Evolutionary conservation across 306 rosid genomes (phyloP).

Genomic region (Quercus alba): DNA sequence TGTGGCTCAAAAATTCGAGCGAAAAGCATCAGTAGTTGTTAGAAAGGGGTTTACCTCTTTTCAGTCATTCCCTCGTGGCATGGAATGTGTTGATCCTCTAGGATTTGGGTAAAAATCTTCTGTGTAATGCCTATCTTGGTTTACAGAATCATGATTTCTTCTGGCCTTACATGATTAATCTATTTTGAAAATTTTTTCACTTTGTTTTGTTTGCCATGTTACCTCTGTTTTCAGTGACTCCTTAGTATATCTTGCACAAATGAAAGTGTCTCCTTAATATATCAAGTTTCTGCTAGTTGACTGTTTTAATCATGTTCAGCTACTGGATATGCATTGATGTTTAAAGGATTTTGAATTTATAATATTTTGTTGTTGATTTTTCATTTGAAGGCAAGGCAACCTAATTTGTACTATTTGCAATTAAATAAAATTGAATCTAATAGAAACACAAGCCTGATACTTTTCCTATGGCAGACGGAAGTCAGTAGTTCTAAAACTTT

Average conservation of each 20-base stretch:
- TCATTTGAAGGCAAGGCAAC: neutral
- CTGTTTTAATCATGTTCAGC: neutral
- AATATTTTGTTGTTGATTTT: neutral
- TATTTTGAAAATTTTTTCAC: neutral
- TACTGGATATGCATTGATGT: conserved; percentile 6
- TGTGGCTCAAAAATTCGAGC: conserved; percentile 71
- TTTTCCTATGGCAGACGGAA: neutral
- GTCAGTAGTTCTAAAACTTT: neutral
- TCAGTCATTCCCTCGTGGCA: conserved; percentile 93
- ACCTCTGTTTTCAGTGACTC: neutral
- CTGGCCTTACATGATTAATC: neutral
- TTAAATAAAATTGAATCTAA: neutral
- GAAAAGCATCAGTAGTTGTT: conserved; percentile 38
- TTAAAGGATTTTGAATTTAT: neutral
- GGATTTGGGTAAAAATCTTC: conserved; percentile 71
- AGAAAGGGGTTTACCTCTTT: conserved; percentile 66
- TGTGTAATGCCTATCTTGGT: conserved; percentile 19
- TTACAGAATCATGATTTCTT: conserved; percentile 14
- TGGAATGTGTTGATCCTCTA: conserved; percentile 95
- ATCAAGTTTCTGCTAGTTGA: neutral
- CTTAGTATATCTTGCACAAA: neutral
- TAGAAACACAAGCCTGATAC: neutral
- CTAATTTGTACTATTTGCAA: neutral
- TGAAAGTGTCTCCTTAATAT: neutral
- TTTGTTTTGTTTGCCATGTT: conserved; percentile 8